Evolutionary conservation across 1,284 basidiomycete species (phyloP).

Genomic region (Paramarasmius palmivorus): DNA sequence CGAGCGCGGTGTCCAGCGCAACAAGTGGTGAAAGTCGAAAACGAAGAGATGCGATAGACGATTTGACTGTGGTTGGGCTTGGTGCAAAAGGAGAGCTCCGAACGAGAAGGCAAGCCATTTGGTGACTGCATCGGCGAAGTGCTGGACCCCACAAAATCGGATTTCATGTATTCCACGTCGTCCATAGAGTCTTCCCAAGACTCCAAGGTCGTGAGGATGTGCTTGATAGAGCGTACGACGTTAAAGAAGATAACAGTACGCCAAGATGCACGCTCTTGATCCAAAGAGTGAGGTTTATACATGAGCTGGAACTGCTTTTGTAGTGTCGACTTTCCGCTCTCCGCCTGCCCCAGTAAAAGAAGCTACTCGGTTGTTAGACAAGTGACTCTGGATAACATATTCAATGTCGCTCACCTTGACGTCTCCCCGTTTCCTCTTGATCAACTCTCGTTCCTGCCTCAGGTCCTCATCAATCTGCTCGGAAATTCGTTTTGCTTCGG

Average conservation of each 20-base stretch:
- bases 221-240: constrained; percentile 73
- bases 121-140: constrained; percentile 5
- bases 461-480: constrained; percentile 81
- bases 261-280: constrained; percentile 79
- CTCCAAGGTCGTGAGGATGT: constrained; percentile 71
- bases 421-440: constrained; percentile 66
- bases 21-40: constrained; percentile 60
- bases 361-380: constrained; percentile 41
- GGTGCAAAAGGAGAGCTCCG: constrained; percentile 9
- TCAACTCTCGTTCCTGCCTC: constrained; percentile 61
- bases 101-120: constrained; percentile 8
- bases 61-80: constrained; percentile 9
- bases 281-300: constrained; percentile 75
- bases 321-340: constrained; percentile 80
- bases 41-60: constrained; percentile 51
- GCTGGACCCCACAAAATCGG: constrained; percentile 7
- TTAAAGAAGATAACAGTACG: constrained; percentile 83
- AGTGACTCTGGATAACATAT: not conserved
- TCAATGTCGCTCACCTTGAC: constrained; percentile 55
- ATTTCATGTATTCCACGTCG: constrained; percentile 34
- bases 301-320: constrained; percentile 87
- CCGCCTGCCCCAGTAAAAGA: constrained; percentile 77
- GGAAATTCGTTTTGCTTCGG: constrained; percentile 71
- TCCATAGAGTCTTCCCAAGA: constrained; percentile 63
- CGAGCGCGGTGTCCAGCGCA: constrained; percentile 61